Evolutionary conservation across 1,284 basidiomycete genomes (phyloP), one percentile per base, ranked within the genome.

Genomic region (Ceratobasidium sp.): DNA sequence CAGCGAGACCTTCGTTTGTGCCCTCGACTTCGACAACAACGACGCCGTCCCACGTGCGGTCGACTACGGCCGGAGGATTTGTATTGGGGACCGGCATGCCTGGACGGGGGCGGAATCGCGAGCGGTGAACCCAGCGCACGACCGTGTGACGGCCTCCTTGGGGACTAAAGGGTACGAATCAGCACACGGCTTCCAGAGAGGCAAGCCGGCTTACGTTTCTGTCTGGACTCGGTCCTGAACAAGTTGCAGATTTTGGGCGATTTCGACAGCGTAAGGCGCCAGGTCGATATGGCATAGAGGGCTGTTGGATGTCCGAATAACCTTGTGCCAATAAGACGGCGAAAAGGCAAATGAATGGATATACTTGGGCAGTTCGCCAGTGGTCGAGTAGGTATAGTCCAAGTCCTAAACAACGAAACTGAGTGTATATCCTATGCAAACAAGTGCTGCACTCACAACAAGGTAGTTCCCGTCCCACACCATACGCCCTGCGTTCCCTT

Each of bases 391-490:
- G 16, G 88, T 88, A 80, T 92, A 93, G 80, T 94, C 92, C 74
- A 94, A 83, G 81, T 94, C 92, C 92, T 93, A 78, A 24, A 72
- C 46, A 74, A 46, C 63, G 24, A 61, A 5, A 61, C 31, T 74
- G 14, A 71, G 64, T 27, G 11, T 7, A 16, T 51, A 8, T 27
- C 22, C 9, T 34, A 24, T 41, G 24, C 22, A 74, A 46, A 29
- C 7, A n/a, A 69, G 43, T 59, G 43, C 29, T 24, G 37, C 14
- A 84, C 86, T 82, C 79, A 94, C 92, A 77, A 94, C 88, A 9
- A 94, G 85, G 82, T 93, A 94, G 76, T 87, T 88, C 31, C 92
- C 92, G 79, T 94, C 92, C 91, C 92, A 94, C 9, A 93, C 84
- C 81, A 94, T 80, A 76, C 90, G 82, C 16, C 92, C 92, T 1